Conservation (phyloP, 768 basidiomycete genomes). For the Boletus sp. region DNA sequence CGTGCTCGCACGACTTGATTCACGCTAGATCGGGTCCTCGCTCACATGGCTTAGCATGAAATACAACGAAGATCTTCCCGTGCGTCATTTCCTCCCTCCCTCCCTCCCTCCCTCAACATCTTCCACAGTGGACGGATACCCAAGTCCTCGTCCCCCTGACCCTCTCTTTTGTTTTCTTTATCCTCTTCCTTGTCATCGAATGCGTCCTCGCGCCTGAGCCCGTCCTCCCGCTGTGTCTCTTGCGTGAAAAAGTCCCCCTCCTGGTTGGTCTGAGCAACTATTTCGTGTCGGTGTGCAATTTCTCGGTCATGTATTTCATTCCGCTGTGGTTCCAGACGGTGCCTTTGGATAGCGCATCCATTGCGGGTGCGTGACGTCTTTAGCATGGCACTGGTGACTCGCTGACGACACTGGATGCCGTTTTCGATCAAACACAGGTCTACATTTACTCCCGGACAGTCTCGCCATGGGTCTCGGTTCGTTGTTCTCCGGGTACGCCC, state of each 20-base stretch:
- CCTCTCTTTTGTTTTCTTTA: constrained; percentile 41
- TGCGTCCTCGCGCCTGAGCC: constrained; percentile 63
- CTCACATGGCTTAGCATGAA: constrained; percentile 68
- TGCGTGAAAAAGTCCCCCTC: constrained; percentile 65
- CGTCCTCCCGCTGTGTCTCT: constrained; percentile 60
- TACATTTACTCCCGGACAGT: constrained; percentile 50
- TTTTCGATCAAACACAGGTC: constrained; percentile 22
- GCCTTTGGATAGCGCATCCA: constrained; percentile 60
- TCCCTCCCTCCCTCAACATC: neutral
- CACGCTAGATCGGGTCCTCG: constrained; percentile 48
- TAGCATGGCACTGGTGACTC: neutral
- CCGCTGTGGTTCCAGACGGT: constrained; percentile 86
- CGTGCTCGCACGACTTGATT: neutral
- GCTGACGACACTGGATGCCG: no score
- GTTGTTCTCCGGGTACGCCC: constrained; percentile 44
- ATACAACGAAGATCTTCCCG: constrained; percentile 64
- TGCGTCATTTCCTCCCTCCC: constrained; percentile 27
- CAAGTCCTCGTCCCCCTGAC: constrained; percentile 49
- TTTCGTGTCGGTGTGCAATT: constrained; percentile 71
- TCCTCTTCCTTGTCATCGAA: constrained; percentile 60
- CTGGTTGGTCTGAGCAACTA: constrained; percentile 70
- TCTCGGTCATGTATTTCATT: constrained; percentile 71
- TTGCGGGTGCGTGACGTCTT: constrained; percentile 42
- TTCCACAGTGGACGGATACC: constrained; percentile 50
- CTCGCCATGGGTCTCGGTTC: constrained; percentile 48